Base-by-base conservation (phyloP, 2,329 filamentous ascomycete genomes). In the Myriosclerotinia curreyana region DNA sequence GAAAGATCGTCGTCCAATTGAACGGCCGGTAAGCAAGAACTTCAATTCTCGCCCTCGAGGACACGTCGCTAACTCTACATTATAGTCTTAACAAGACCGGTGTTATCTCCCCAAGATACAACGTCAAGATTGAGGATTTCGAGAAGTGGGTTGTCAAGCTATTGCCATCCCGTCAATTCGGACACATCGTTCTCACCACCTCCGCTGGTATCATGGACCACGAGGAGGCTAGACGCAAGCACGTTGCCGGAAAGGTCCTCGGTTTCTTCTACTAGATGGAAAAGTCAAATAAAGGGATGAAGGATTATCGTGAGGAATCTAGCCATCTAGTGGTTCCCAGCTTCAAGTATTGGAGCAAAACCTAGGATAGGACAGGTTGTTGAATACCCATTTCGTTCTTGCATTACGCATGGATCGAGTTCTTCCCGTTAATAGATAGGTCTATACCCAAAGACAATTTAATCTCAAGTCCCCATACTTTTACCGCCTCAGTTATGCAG, bases 71-170 rank as follows among this genome's bases (percentile, higher is more conserved):
- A 61, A 44, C 64, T 31, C 11, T 38, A 61, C n/a, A 20, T 62
- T 64, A 42, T 50, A 82, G 80, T 75, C 87, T 97, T 81, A 97
- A 97, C 91, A 97, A 98, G 89, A 95, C 91, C 71, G 95, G 94
- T 86, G 94, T 97, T 84, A 99, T 99, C 87, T 95, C 89, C 72
- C 95, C 95, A 79, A 91, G 95, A 80, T 99, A 96, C 91, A 98
- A 98, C 87, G 91, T 99, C 81, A 92, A 94, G 81, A 92, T 99
- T 77, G 83, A 86, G 77, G 95, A 99, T 76, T 87, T 99, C 78
- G 95, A 99, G 91, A 97, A 98, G 87, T 99, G 95, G 95, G 92
- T 98, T 76, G 92, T 96, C 83, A 96, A 96, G 88, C 90, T 99
- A 78, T 88, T 99, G 71, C 95, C 95, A 73, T 93, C 95, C 73